Conservation (phyloP, 164 flowering plant species). For the Taxillus chinensis region DNA sequence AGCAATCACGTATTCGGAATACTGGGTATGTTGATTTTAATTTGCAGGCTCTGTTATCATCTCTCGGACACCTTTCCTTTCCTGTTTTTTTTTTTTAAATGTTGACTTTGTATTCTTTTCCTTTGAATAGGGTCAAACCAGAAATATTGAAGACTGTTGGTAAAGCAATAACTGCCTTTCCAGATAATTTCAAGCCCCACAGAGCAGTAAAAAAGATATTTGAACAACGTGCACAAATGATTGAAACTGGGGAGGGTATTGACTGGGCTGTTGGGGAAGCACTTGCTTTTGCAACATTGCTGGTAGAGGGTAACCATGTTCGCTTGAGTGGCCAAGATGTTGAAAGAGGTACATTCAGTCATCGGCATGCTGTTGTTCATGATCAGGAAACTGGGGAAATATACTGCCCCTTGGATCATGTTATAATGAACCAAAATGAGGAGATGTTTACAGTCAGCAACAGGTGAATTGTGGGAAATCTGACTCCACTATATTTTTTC, state of each 20-base stretch:
- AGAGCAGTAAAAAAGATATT: constrained; percentile 88
- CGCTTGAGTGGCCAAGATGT: constrained; percentile 99
- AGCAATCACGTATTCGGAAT: constrained; percentile 81
- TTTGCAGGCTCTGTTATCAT: no score
- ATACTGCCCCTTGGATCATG: constrained; percentile 90
- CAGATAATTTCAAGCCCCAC: constrained; percentile 85
- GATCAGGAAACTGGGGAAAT: constrained; percentile 90
- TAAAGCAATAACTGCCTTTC: constrained; percentile 77
- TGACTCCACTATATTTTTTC: no score
- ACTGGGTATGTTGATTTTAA: constrained; percentile 60
- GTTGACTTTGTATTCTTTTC: neutral
- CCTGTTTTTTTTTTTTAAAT: no score
- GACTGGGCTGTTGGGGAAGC: constrained; percentile 99
- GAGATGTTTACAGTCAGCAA: constrained; percentile 99
- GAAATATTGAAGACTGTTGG: constrained; percentile 91
- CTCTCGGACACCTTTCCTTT: no score
- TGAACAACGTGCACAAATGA: constrained; percentile 88
- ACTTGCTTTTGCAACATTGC: constrained; percentile 81
- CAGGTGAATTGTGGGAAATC: constrained; percentile 37
- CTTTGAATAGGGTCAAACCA: constrained; percentile 71
- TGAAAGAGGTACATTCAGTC: constrained; percentile 99
- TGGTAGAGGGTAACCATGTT: constrained; percentile 98
- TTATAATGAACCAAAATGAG: constrained; percentile 69
- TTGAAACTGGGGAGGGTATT: constrained; percentile 88
- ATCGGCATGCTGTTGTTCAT: constrained; percentile 90